A percentile compares a stretch with the other conserved stretches of the same genome.
These are phyloP conservation scores for Blumeria graminis DNA, from an alignment of 2,329 filamentous ascomycete genomes.

Conservation along the genomic window DNA sequence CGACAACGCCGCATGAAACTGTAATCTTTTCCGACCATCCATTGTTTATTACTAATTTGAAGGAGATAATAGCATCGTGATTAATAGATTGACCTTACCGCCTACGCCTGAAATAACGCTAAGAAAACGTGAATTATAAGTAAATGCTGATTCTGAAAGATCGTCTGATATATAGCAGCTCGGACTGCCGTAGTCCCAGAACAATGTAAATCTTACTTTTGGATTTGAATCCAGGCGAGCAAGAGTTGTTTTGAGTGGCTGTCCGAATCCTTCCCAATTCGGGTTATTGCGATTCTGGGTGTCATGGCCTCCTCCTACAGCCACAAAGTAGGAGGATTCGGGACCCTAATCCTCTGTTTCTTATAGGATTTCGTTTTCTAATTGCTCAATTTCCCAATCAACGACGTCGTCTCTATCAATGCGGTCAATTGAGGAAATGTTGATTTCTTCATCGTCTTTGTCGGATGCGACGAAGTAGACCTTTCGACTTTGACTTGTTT, in stretches of 20 bases:
- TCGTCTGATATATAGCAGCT: background rate
- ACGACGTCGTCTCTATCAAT: background rate
- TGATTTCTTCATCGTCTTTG: background rate
- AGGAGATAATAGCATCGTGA: background rate
- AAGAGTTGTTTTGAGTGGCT: background rate
- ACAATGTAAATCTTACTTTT: background rate
- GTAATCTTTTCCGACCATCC: background rate
- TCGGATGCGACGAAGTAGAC: background rate
- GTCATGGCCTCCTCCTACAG: background rate
- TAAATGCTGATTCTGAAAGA: background rate
- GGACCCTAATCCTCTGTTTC: background rate
- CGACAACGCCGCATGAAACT: background rate
- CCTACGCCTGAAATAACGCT: background rate
- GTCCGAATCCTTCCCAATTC: background rate
- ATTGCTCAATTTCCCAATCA: background rate
- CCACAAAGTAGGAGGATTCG: constrained; percentile 1
- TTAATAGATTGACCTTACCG: background rate
- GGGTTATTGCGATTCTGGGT: background rate
- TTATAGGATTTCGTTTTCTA: background rate
- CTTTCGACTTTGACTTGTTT: background rate
- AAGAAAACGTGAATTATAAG: background rate
- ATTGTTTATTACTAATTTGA: background rate
- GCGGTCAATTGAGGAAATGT: background rate
- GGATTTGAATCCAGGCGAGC: background rate
- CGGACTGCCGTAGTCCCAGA: background rate